Percentiles rank a stretch among this genome's conserved stretches.
Evolutionary conservation across 345 rosid genomes (phyloP).

Genomic region (Anacardium occidentale): DNA sequence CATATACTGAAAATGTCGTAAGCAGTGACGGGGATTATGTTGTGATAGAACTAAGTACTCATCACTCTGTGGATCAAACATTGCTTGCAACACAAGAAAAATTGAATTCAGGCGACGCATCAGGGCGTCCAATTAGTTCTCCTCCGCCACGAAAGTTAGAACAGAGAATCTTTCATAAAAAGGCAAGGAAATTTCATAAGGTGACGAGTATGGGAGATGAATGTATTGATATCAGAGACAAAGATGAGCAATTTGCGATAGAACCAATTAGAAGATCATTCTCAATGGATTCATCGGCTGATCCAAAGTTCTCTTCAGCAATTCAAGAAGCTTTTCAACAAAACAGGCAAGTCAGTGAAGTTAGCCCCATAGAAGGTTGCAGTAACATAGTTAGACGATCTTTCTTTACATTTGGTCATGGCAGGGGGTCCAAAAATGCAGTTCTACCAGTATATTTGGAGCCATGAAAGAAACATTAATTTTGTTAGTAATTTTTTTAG

Average conservation of each 20-base stretch:
- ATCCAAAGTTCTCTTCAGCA: constrained; percentile 55
- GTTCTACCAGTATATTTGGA: constrained; percentile 61
- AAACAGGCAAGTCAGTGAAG: constrained; percentile 38
- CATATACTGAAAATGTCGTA: constrained; percentile 19
- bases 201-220: constrained; percentile 88
- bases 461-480: constrained; percentile 28
- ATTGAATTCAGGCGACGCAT: constrained; percentile 34
- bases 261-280: constrained; percentile 82
- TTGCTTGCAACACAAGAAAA: constrained; percentile 47
- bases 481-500: constrained; percentile 8
- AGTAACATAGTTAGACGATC: constrained; percentile 54
- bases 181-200: constrained; percentile 42
- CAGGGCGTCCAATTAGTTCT: constrained; percentile 30
- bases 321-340: constrained; percentile 61
- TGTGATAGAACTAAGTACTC: constrained; percentile 60
- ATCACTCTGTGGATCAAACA: constrained; percentile 27
- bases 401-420: constrained; percentile 72
- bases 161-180: constrained; percentile 34
- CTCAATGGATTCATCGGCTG: constrained; percentile 82
- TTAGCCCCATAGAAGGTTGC: constrained; percentile 43
- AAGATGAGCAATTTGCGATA: constrained; percentile 51
- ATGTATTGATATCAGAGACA: constrained; percentile 63
- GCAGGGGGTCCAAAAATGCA: constrained; percentile 65
- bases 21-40: constrained; percentile 64
- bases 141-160: constrained; percentile 38